A percentile compares a stretch with the other conserved stretches of the same genome.
Evolutionary conservation across 2,329 filamentous ascomycete species (phyloP).

Genomic region (Hyphodiscus sp.): DNA sequence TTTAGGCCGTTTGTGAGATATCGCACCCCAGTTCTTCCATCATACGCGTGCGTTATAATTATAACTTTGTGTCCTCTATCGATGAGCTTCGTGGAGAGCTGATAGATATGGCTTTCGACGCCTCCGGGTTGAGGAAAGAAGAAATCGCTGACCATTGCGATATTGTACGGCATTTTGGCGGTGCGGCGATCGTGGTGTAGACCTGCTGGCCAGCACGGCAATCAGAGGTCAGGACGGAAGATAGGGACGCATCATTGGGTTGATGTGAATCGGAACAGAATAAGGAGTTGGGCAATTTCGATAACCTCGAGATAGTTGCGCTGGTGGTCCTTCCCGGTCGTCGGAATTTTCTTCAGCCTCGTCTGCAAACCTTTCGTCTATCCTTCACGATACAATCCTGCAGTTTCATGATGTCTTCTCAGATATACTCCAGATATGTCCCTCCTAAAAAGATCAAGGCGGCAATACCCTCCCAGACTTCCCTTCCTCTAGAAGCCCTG

Average conservation of each 20-base stretch:
- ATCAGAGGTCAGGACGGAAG: background rate
- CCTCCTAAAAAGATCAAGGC: constrained; percentile 6
- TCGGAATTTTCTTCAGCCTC: constrained; percentile 9
- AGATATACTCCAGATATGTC: constrained; percentile 14
- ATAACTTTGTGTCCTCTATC: constrained; percentile 98
- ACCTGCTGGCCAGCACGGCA: background rate
- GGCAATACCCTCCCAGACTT: background rate
- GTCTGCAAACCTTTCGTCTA: background rate
- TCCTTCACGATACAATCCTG: background rate
- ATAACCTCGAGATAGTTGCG: background rate
- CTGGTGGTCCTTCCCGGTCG: background rate
- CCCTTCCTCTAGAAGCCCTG: constrained; percentile 6
- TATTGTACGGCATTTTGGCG: constrained; percentile 47
- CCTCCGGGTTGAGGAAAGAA: constrained; percentile 98
- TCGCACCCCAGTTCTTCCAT: constrained; percentile 82
- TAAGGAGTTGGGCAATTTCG: background rate
- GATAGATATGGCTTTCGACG: constrained; percentile 97
- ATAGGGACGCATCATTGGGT: background rate
- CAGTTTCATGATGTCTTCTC: constrained; percentile 1
- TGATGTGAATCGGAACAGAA: background rate
- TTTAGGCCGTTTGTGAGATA: constrained; percentile 98
- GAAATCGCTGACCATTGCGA: constrained; percentile 96
- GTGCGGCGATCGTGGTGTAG: background rate
- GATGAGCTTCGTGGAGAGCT: constrained; percentile 91
- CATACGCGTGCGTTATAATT: constrained; percentile 92